phyloP scores from a whole-genome alignment of 192 early-diverging fungal species.

The Coemansia sp. region DNA sequence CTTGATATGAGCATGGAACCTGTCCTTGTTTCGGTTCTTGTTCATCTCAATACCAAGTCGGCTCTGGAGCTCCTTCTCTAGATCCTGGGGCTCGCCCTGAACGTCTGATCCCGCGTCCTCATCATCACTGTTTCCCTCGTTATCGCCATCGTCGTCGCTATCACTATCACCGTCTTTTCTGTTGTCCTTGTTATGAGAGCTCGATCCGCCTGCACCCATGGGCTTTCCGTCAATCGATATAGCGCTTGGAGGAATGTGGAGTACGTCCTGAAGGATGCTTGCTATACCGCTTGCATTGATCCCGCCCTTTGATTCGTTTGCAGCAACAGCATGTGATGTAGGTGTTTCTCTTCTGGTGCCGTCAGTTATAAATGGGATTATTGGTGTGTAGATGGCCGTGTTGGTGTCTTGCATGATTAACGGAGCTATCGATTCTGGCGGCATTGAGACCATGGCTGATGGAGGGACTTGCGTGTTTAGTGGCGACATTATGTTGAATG shows the following conservation, averaged over 20 bases:
- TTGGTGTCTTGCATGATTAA: slow-evolving; percentile 13
- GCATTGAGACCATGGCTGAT: background rate
- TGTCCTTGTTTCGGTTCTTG: background rate
- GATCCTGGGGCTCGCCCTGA: slow-evolving; percentile 1
- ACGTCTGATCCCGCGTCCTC: background rate
- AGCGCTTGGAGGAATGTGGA: slow-evolving; percentile 39
- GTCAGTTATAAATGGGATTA: slow-evolving; percentile 46
- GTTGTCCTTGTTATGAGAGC: slow-evolving; percentile 4
- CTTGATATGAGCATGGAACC: slow-evolving; percentile 6
- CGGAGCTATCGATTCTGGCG: background rate
- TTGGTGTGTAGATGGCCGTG: slow-evolving; percentile 18
- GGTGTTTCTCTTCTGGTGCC: slow-evolving; percentile 21
- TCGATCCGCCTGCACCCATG: slow-evolving; percentile 4
- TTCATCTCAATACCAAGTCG: slow-evolving; percentile 6
- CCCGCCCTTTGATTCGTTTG: slow-evolving; percentile 5
- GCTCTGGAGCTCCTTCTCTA: slow-evolving; percentile 16
- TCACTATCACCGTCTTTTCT: slow-evolving; percentile 14
- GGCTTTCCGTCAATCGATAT: slow-evolving; percentile 50
- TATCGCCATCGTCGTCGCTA: slow-evolving; percentile 16
- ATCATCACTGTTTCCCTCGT: slow-evolving; percentile 15
- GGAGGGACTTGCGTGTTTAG: background rate
- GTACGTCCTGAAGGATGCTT: slow-evolving; percentile 35
- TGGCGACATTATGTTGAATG: background rate
- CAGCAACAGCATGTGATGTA: background rate
- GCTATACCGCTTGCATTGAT: slow-evolving; percentile 42